Base-by-base conservation (phyloP, 2,329 filamentous ascomycete species). In the Apiospora kogelbergensis region DNA sequence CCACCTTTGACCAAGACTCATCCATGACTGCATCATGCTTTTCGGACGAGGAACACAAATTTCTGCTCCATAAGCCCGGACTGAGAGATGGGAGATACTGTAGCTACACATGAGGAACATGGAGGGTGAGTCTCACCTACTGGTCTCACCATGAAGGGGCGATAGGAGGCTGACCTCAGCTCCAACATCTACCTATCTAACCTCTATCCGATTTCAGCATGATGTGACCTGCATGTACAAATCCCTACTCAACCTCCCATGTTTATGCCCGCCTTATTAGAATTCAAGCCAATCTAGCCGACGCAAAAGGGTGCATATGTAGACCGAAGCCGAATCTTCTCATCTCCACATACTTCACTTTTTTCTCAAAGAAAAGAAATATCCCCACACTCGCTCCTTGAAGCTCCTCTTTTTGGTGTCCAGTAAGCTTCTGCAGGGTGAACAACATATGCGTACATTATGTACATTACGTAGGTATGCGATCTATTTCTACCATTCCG, bases 81-180 rank as follows among this genome's bases (percentile, higher is more conserved):
- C 6, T 30, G 15, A 5, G 46, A 42, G 40, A 42, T 42, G 11
- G 40, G 3, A n/a, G 2, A 20, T 45, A 45, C 42, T 4, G 33
- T n/a, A n/a, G n/a, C n/a, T n/a, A n/a, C n/a, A n/a, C n/a, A n/a
- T n/a, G n/a, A n/a, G 33, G 33, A 33, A 33, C 33, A 9, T 60
- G 30, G 53, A 60, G 53, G 17, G 6, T n/a, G 20, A 60, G 9
- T 37, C 9, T 37, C n/a, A n/a, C n/a, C n/a, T n/a, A n/a, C n/a
- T n/a, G n/a, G 3, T 33, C 15, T 57, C 20, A 22, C 17, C 30
- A 60, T 6, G 9, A 30, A 11, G 1, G 53, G 30, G 20, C 37
- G 53, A 22, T 60, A 60, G 30, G 53, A 60, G 30, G 53, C 53
- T 60, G 53, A 60, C 53, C 53, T 60, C 53, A 60, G 53, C 53